Conservation (phyloP, 768 basidiomycete species). For the Boletus reticuloceps region DNA sequence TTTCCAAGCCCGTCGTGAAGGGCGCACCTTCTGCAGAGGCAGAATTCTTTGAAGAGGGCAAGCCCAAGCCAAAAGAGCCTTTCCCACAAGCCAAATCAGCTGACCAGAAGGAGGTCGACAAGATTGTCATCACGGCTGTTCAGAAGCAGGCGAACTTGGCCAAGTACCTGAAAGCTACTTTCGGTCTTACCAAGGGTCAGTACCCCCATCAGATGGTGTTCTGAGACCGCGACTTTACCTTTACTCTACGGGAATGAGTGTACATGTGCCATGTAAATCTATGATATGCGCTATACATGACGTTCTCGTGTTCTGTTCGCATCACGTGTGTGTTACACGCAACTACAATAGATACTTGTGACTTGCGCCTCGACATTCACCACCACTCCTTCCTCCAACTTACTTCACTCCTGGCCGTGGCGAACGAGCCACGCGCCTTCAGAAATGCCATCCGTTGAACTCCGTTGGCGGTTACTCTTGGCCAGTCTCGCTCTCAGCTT, state of each 20-base stretch:
- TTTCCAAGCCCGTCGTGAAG: constrained; percentile 75
- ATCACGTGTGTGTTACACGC: constrained; percentile 11
- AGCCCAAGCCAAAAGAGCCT: constrained; percentile 84
- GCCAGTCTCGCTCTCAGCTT: constrained; percentile 9
- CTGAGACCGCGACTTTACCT: constrained; percentile 39
- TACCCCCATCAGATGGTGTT: constrained; percentile 94
- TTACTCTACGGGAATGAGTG: constrained; percentile 8
- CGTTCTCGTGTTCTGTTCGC: constrained; percentile 12
- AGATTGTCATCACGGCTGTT: constrained; percentile 73
- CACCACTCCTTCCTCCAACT: neutral
- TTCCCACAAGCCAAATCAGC: constrained; percentile 84
- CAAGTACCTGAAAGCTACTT: constrained; percentile 91
- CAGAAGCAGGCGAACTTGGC: constrained; percentile 88
- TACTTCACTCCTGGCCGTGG: constrained; percentile 1
- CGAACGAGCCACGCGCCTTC: constrained; percentile 1
- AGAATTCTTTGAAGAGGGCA: constrained; percentile 95
- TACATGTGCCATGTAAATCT: constrained; percentile 20
- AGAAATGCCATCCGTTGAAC: constrained; percentile 7
- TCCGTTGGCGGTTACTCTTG: constrained; percentile 9
- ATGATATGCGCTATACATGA: constrained; percentile 24
- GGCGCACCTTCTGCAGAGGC: constrained; percentile 81
- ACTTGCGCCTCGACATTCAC: neutral
- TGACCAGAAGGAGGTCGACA: constrained; percentile 89
- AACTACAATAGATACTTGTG: neutral
- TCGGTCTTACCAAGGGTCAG: constrained; percentile 96